phyloP scores from a whole-genome alignment of 1,284 basidiomycete species.

The Leccinum brunneo-olivaceum region DNA sequence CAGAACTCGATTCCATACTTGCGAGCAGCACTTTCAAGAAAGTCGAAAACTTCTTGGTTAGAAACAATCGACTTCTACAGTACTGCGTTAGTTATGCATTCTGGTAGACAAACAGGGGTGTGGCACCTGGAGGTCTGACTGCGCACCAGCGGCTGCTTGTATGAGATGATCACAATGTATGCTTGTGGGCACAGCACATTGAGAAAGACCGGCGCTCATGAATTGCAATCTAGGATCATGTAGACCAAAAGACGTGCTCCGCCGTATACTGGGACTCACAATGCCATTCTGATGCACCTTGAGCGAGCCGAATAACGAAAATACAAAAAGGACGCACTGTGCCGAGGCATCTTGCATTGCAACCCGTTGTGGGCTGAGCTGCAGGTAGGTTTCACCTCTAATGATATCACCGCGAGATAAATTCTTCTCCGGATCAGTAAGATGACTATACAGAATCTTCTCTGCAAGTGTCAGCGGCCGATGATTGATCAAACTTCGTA shows the following conservation, averaged over 20 bases:
- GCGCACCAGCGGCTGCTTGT: conserved; percentile 81
- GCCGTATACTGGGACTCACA: conserved; percentile 40
- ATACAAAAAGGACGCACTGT: conserved; percentile 50
- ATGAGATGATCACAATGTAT: conserved; percentile 98
- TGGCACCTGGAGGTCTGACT: conserved; percentile 77
- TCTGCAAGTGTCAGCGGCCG: conserved; percentile 88
- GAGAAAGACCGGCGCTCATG: conserved; percentile 91
- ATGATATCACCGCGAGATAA: conserved; percentile 63
- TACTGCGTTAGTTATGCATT: conserved; percentile 2
- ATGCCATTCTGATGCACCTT: conserved; percentile 57
- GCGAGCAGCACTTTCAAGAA: conserved; percentile 87
- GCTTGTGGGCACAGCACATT: conserved; percentile 80
- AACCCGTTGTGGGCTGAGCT: conserved; percentile 87
- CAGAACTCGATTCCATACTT: conserved; percentile 98
- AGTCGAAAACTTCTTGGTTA: conserved; percentile 98
- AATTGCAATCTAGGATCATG: conserved; percentile 76
- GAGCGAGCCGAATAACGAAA: conserved; percentile 6
- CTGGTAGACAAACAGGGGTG: conserved; percentile 1
- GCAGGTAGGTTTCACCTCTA: conserved; percentile 86
- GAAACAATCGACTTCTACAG: conserved; percentile 74
- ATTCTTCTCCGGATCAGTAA: conserved; percentile 73
- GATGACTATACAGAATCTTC: conserved; percentile 96
- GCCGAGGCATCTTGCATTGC: conserved; percentile 99
- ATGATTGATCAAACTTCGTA: conserved; percentile 63
- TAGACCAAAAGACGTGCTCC: conserved; percentile 9